These are phyloP conservation scores for Parafenestella ontariensis DNA, from an alignment of 2,329 filamentous ascomycete species.

Conservation along the genomic window DNA sequence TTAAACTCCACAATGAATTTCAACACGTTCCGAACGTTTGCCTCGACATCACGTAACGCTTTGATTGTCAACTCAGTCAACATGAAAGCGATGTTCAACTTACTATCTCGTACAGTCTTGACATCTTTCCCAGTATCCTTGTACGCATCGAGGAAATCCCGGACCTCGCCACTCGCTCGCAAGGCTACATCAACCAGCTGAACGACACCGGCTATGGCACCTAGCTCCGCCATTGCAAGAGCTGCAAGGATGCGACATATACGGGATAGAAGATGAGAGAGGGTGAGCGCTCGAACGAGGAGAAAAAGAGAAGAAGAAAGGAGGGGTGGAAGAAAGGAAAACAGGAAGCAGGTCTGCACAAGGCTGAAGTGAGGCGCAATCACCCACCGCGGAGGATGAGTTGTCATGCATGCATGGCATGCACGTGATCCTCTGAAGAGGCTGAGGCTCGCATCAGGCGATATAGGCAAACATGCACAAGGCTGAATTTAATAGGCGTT, in stretches of 20 bases:
- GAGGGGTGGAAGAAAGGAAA: not conserved
- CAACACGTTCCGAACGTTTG: not conserved
- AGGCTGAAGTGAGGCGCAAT: not conserved
- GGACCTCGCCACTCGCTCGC: not conserved
- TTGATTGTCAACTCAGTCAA: not conserved
- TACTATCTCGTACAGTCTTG: not conserved
- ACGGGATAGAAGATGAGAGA: not conserved
- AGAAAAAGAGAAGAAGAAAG: no score
- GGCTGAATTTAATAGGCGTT: no score
- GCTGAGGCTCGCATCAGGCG: no score
- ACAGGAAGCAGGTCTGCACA: not conserved
- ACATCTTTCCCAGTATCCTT: not conserved
- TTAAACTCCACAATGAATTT: not conserved
- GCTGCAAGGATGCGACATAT: no score
- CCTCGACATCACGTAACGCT: not conserved
- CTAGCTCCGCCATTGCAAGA: constrained; percentile 1
- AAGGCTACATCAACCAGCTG: not conserved
- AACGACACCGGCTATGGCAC: not conserved
- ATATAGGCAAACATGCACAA: no score
- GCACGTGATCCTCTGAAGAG: no score
- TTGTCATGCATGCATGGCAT: no score
- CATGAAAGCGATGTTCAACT: not conserved
- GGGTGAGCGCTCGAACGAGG: not conserved
- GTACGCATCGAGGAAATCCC: not conserved
- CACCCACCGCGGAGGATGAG: no score